phyloP scores from a whole-genome alignment of 2,329 filamentous ascomycete species.

The Xylariomycetidae sp. region DNA sequence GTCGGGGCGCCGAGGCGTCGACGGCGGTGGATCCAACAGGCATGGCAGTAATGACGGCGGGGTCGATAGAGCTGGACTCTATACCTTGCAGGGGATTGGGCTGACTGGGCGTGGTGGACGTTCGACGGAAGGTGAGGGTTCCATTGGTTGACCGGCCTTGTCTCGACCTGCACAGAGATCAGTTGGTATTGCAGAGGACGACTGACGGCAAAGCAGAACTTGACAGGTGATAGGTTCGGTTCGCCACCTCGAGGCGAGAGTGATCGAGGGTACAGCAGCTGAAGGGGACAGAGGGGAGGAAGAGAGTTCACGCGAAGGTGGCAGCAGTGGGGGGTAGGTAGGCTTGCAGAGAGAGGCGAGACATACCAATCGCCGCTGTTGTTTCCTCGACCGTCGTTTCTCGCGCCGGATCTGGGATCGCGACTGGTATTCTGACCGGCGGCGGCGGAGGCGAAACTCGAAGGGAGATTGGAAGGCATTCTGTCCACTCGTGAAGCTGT shows the following conservation, averaged over 20 bases:
- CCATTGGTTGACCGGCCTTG: constrained; percentile 56
- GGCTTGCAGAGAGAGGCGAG: constrained; percentile 1
- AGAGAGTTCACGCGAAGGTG: no score
- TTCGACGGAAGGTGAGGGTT: constrained; percentile 60
- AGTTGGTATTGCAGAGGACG: no score
- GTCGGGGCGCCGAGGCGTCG: constrained; percentile 44
- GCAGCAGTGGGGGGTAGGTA: no score
- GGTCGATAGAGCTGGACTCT: constrained; percentile 24
- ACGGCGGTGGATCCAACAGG: constrained; percentile 44
- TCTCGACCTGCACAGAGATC: constrained; percentile 59
- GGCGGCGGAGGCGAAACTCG: constrained; percentile 79
- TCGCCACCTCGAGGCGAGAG: no score
- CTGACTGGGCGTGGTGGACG: constrained; percentile 47
- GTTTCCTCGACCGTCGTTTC: constrained; percentile 50
- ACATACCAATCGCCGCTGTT: constrained; percentile 70
- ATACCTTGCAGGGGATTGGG: constrained; percentile 28
- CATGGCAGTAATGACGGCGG: constrained; percentile 57
- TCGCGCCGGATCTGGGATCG: constrained; percentile 53
- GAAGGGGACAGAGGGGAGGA: no score
- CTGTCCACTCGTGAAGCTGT: constrained; percentile 1
- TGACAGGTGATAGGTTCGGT: no score
- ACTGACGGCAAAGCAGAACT: no score
- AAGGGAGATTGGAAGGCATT: constrained; percentile 73
- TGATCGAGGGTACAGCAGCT: no score
- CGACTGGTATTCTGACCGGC: constrained; percentile 66